Evolutionary conservation across 1,284 basidiomycete species (phyloP), one percentile per base, ranked within the genome.

Genomic region (Ganoderma resinaceum): DNA sequence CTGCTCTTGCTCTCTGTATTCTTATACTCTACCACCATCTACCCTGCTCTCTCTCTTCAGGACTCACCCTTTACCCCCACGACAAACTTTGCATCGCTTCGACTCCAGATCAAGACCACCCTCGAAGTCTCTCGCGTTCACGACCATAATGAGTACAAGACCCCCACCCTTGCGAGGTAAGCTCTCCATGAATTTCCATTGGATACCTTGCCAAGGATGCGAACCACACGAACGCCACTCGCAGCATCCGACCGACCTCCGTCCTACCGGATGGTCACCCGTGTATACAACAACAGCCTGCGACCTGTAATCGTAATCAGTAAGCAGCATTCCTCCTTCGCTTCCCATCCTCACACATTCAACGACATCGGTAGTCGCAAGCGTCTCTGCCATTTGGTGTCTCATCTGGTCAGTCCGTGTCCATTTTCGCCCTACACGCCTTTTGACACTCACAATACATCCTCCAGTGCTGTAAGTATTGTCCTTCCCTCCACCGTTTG

Each of bases 301-400:
- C 82, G 91, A 33, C 89, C 91, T 3, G 74, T 89, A 26, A 84
- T 92, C 23, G 64, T 89, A 31, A 72, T 80, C 64, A 80, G 91
- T 91, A 67, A 74, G 90, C 83, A 53, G 2, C n/a, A 20, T 7
- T 23, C 18, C 14, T 31, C 12, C 20, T 11, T 14, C 20, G 23
- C 38, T 46, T n/a, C 18, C 37, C n/a, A 31, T 37, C 14, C 59
- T 61, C n/a, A 11, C 37, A 33, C 64, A 52, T 14, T 31, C 46
- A 26, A 0, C 40, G 40, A 16, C 3, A 7, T 12, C 37, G 11
- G 1, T 40, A 89, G 89, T 83, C 64, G 80, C 82, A 14, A 74
- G 85, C 61, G 57, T 90, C 23, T 82, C 80, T 38, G 86, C 83
- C 20, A 70, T 91, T 35, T 93, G 90, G 88, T 76, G 86, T 52